phyloP scores from a whole-genome alignment of 2,329 filamentous ascomycete genomes.

The Xenoacremonium recifei region DNA sequence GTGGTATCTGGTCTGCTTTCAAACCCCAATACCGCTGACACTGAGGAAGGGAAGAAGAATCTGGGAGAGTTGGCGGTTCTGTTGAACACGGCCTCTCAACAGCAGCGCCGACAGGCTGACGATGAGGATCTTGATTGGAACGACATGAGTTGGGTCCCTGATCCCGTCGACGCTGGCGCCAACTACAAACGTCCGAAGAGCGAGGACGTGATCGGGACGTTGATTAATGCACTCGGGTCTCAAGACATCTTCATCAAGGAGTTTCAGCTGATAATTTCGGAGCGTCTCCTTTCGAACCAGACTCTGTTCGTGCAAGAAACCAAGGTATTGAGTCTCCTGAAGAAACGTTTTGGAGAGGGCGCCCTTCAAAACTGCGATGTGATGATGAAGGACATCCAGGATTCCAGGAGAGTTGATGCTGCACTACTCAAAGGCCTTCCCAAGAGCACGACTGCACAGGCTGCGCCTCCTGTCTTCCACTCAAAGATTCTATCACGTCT shows the following conservation, averaged over 20 bases:
- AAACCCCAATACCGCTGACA: conserved; percentile 53
- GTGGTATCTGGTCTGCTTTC: conserved; percentile 73
- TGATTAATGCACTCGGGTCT: conserved; percentile 84
- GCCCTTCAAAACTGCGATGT: conserved; percentile 92
- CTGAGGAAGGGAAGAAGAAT: conserved; percentile 44
- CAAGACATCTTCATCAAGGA: conserved; percentile 94
- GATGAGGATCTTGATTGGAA: conserved; percentile 81
- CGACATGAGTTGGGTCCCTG: conserved; percentile 90
- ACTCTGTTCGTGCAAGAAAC: conserved; percentile 74
- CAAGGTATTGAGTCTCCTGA: conserved; percentile 81
- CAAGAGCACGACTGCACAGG: conserved; percentile 8
- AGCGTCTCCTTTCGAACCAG: conserved; percentile 69
- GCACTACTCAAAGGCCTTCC: conserved; percentile 53
- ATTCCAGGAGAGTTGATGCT: conserved; percentile 73
- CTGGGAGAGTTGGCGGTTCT: conserved; percentile 67
- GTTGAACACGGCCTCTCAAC: conserved; percentile 60
- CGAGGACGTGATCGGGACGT: conserved; percentile 86
- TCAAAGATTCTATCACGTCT: conserved; percentile 87
- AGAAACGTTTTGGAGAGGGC: conserved; percentile 81
- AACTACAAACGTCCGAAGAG: conserved; percentile 88
- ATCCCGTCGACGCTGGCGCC: conserved; percentile 88
- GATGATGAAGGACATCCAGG: conserved; percentile 91
- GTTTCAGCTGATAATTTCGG: conserved; percentile 84
- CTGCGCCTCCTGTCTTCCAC: conserved; percentile 50
- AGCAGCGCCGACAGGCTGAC: conserved; percentile 50